These are phyloP conservation scores for Tylopilus sp. DNA, from an alignment of 1,284 basidiomycete genomes.

Conservation along the genomic window DNA sequence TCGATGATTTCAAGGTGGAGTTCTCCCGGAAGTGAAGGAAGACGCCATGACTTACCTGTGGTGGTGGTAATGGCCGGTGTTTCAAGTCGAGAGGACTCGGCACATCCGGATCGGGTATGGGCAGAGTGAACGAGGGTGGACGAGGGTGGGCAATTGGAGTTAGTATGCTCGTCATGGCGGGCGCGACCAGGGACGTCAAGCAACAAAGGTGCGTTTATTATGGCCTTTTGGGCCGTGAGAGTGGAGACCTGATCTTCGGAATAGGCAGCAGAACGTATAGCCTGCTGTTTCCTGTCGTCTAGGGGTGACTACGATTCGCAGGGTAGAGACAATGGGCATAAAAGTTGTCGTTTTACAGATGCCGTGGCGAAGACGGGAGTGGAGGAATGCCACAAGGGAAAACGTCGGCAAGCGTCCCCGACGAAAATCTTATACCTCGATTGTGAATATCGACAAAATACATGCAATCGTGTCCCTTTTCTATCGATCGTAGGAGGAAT, in stretches of 20 bases:
- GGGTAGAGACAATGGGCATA: conserved; percentile 4
- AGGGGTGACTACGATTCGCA: conserved; percentile 1
- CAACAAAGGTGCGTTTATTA: conserved; percentile 13
- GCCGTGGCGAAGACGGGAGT: conserved; percentile 12
- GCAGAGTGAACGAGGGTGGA: conserved; percentile 3
- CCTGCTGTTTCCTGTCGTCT: background rate
- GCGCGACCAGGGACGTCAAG: background rate
- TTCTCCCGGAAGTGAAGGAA: conserved; percentile 27
- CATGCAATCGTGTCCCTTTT: conserved; percentile 1
- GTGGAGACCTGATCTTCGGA: conserved; percentile 1
- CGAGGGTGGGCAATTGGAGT: conserved; percentile 1
- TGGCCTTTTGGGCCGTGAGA: conserved; percentile 1
- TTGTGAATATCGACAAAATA: conserved; percentile 9
- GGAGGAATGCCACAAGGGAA: background rate
- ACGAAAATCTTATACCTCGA: conserved; percentile 2
- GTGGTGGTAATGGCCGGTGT: background rate
- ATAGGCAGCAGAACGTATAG: conserved; percentile 2
- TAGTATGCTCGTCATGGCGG: conserved; percentile 16
- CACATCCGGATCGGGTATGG: background rate
- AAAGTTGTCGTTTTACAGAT: conserved; percentile 7
- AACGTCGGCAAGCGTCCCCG: background rate
- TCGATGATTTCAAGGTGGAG: conserved; percentile 33
- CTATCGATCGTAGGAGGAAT: conserved; percentile 2
- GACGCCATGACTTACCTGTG: conserved; percentile 5
- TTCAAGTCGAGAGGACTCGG: background rate